Evolutionary conservation across 2,329 filamentous ascomycete genomes (phyloP), one percentile per base, ranked within the genome.

Genomic region (Pyricularia pennisetigena): DNA sequence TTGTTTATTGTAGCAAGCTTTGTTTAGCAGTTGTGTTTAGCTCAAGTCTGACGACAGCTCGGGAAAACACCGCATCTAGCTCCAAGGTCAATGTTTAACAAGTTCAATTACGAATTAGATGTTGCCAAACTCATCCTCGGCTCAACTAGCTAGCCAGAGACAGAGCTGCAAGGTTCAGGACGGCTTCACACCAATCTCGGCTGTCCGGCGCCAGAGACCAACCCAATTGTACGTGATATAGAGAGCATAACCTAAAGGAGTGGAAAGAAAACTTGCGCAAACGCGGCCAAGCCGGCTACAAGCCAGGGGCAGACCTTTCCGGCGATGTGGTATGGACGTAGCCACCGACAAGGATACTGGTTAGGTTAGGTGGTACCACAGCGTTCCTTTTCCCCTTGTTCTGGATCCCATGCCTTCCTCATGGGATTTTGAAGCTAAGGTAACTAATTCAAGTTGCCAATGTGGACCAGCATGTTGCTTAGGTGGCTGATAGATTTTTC

Each of bases 211-310:
- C 24, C 9, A 62, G 14, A 61, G 23, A 62, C 7, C 59, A 28
- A 28, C 14, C 59, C 24, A 10, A 7, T 16, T 28, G 24, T 26
- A 28, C 59, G 10, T 28, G 59, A 16, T 62, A 28, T 12, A 28
- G 26, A 14, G 20, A 12, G 28, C 8, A 32, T 6, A 7, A 24
- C 12, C 12, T 14, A 26, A 14, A 26, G 57, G 3, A 12, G 35
- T 41, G 35, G 8, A 61, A 61, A 59, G 14, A 62, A 62, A 62
- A 62, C 59, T 62, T 62, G 59, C 59, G 59, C 26, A 62, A 62
- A 28, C 59, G 7, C 41, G 16, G 41, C 16, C 41, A 20, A 20
- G 24, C n/a, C 26, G 59, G 59, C 20, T 28, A 30, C 24, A 62
- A 28, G 24, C 14, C 14, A 62, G 59, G 59, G 28, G 26, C 24